Evolutionary conservation across 2,329 filamentous ascomycete species (phyloP).

Genomic region (Penicillium sp.): DNA sequence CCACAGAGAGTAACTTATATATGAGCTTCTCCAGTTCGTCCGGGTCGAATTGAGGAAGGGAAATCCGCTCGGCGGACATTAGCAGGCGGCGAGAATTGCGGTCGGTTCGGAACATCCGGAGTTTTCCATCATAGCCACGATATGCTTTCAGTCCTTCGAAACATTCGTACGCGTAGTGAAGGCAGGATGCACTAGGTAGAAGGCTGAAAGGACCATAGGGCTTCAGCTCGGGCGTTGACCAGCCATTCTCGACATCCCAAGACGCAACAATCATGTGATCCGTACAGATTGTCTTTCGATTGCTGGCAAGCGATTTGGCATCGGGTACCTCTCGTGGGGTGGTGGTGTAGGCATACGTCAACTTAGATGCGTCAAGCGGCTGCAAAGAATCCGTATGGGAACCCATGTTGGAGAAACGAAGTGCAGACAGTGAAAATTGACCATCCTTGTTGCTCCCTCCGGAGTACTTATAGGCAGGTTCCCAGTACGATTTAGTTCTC

Average conservation of each 20-base stretch:
- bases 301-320: neutral
- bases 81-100: constrained; percentile 63
- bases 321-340: neutral
- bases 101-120: constrained; percentile 69
- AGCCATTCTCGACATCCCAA: constrained; percentile 64
- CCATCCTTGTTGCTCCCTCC: no score
- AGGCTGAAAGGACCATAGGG: constrained; percentile 47
- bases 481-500: no score
- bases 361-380: neutral
- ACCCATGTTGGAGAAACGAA: neutral
- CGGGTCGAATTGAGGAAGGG: constrained; percentile 68
- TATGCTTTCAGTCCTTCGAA: constrained; percentile 77
- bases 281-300: neutral
- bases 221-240: constrained; percentile 65
- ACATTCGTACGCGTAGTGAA: constrained; percentile 83
- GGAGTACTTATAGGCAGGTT: no score
- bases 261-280: constrained; percentile 78
- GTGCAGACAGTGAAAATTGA: no score
- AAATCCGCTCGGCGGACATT: constrained; percentile 57
- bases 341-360: neutral
- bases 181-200: constrained; percentile 69
- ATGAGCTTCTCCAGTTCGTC: constrained; percentile 69
- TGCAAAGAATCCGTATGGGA: neutral
- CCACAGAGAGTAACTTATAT: constrained; percentile 50
- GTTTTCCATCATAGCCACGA: constrained; percentile 62